Evolutionary conservation across 768 basidiomycete genomes (phyloP).

Genomic region (Amanita molliuscula): DNA sequence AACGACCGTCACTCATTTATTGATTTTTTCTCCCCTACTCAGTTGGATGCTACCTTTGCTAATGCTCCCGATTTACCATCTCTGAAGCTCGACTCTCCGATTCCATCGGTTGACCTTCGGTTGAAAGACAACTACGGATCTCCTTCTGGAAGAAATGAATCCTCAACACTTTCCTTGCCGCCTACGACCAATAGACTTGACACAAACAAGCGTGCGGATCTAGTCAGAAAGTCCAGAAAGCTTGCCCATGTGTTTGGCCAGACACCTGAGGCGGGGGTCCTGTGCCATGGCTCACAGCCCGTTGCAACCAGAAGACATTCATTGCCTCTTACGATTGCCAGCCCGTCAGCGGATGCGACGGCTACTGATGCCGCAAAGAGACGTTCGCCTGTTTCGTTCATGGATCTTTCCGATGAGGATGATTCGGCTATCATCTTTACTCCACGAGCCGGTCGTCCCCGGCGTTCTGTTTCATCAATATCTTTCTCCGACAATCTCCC

Average conservation of each 20-base stretch:
- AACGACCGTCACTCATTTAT: slow-evolving; percentile 22
- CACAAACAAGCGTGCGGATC: slow-evolving; percentile 57
- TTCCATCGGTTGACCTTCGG: slow-evolving; percentile 25
- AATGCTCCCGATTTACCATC: slow-evolving; percentile 8
- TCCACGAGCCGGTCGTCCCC: slow-evolving; percentile 17
- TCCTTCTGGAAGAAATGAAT: not conserved
- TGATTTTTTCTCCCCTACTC: slow-evolving; percentile 20
- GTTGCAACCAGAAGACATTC: slow-evolving; percentile 39
- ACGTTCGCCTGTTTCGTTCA: slow-evolving; percentile 40
- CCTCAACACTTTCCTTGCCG: slow-evolving; percentile 23
- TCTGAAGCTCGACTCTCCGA: slow-evolving; percentile 24
- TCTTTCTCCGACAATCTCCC: slow-evolving; percentile 40
- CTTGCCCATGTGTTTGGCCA: slow-evolving; percentile 74
- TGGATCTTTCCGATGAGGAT: slow-evolving; percentile 65
- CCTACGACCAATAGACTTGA: slow-evolving; percentile 61
- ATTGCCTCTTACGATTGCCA: slow-evolving; percentile 39
- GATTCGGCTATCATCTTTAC: slow-evolving; percentile 18
- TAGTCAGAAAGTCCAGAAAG: slow-evolving; percentile 66
- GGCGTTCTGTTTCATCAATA: slow-evolving; percentile 27
- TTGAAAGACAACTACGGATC: not conserved
- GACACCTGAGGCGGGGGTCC: slow-evolving; percentile 39
- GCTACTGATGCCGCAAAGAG: slow-evolving; percentile 14
- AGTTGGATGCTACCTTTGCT: slow-evolving; percentile 10
- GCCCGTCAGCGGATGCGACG: slow-evolving; percentile 19
- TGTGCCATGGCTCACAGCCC: slow-evolving; percentile 13